Evolutionary conservation across 2,329 filamentous ascomycete genomes (phyloP).

Genomic region (Teratosphaeria zuluensis): DNA sequence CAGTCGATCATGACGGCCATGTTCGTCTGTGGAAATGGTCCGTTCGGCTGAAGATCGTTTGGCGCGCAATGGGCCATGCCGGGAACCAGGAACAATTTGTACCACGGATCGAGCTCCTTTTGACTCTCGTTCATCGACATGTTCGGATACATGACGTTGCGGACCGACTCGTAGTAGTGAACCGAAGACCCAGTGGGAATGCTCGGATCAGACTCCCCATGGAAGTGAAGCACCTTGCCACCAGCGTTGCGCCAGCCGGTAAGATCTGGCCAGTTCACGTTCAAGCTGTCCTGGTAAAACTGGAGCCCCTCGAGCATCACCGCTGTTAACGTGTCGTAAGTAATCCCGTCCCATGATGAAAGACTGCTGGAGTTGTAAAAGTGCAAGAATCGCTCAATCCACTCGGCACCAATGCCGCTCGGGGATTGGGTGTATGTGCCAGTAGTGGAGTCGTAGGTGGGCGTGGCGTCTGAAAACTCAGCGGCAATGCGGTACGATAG

Average conservation of each 20-base stretch:
- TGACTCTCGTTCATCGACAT: conserved; percentile 27
- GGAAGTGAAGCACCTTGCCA: conserved; percentile 50
- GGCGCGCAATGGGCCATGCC: conserved; percentile 37
- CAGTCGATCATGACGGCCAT: conserved; percentile 30
- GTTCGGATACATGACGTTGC: conserved; percentile 4
- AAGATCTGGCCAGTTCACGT: conserved; percentile 46
- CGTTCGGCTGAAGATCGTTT: conserved; percentile 27
- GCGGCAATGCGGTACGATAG: not conserved
- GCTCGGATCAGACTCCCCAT: conserved; percentile 46
- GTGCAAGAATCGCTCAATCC: not conserved
- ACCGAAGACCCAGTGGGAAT: conserved; percentile 46
- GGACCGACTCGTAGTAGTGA: conserved; percentile 39
- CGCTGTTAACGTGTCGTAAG: conserved; percentile 45
- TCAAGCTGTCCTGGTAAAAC: conserved; percentile 41
- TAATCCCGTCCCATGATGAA: conserved; percentile 27
- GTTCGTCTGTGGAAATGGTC: conserved; percentile 37
- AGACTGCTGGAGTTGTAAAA: not conserved
- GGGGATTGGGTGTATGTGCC: not conserved
- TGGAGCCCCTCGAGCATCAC: conserved; percentile 45
- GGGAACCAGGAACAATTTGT: conserved; percentile 35
- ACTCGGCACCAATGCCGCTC: not conserved
- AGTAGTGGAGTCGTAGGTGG: not conserved
- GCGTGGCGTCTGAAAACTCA: not conserved
- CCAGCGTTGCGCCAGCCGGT: conserved; percentile 40
- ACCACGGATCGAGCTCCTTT: conserved; percentile 29